phyloP scores from a whole-genome alignment of 2,329 filamentous ascomycete genomes.

The Tolypocladium pustulatum region DNA sequence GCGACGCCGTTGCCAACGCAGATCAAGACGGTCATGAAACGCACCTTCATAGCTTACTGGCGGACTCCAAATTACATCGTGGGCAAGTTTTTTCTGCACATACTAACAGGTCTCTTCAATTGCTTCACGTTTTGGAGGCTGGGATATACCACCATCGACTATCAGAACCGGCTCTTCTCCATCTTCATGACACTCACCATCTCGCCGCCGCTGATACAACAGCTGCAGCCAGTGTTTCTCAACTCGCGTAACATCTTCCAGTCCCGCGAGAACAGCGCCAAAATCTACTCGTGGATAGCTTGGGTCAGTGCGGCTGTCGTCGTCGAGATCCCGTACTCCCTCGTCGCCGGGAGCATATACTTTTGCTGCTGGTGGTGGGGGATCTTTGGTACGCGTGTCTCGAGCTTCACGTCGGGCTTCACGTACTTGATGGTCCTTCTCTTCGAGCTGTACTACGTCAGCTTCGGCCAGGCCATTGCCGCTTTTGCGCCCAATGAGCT shows the following conservation, averaged over 20 bases:
- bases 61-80: constrained; percentile 52
- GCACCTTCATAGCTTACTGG: constrained; percentile 55
- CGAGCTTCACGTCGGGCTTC: constrained; percentile 48
- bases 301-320: constrained; percentile 56
- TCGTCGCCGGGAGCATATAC: constrained; percentile 47
- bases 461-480: constrained; percentile 58
- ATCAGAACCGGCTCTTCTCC: constrained; percentile 64
- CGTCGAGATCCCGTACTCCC: constrained; percentile 59
- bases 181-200: constrained; percentile 71
- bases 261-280: constrained; percentile 62
- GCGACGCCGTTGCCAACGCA: constrained; percentile 49
- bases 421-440: constrained; percentile 54
- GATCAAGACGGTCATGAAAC: constrained; percentile 39
- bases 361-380: constrained; percentile 47
- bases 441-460: constrained; percentile 56
- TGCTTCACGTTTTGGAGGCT: constrained; percentile 61
- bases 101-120: constrained; percentile 56
- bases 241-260: constrained; percentile 57
- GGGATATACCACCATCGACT: constrained; percentile 45
- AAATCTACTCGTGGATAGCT: constrained; percentile 69
- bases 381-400: constrained; percentile 35
- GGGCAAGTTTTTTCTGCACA: constrained; percentile 52
- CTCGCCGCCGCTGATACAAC: constrained; percentile 63
- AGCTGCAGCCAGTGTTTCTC: constrained; percentile 64
- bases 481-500: constrained; percentile 56